phyloP scores from a whole-genome alignment of 352 stramenopile genomes.

The Pythium myriotylum region DNA sequence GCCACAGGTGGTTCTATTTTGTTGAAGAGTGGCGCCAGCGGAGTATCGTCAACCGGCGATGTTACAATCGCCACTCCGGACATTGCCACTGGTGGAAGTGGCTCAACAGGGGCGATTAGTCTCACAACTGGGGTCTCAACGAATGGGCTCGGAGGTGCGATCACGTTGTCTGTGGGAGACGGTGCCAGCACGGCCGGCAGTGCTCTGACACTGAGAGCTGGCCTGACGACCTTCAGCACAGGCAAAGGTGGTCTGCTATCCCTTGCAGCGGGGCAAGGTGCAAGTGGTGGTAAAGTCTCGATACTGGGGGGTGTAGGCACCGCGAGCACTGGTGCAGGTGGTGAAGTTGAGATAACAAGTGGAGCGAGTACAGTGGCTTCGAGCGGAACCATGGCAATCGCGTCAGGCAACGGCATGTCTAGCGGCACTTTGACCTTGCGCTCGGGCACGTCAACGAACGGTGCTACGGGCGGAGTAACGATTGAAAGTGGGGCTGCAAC shows the following conservation, averaged over 20 bases:
- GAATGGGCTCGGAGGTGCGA: slow-evolving; percentile 25
- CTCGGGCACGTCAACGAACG: slow-evolving; percentile 33
- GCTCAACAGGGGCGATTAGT: slow-evolving; percentile 22
- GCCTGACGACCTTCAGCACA: slow-evolving; percentile 32
- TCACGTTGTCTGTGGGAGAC: slow-evolving; percentile 47
- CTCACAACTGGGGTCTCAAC: slow-evolving; percentile 17
- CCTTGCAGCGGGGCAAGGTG: slow-evolving; percentile 40
- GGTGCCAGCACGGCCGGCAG: slow-evolving; percentile 40
- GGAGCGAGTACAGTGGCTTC: slow-evolving; percentile 32
- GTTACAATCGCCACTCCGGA: slow-evolving; percentile 32
- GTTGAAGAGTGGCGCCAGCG: slow-evolving; percentile 24
- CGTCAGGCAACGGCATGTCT: slow-evolving; percentile 18
- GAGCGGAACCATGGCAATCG: slow-evolving; percentile 31
- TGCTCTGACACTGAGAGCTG: slow-evolving; percentile 42
- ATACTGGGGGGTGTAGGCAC: slow-evolving; percentile 42
- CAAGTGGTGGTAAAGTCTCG: slow-evolving; percentile 24
- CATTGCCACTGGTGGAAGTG: slow-evolving; percentile 10
- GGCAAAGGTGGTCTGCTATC: slow-evolving; percentile 42
- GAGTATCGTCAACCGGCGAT: slow-evolving; percentile 28
- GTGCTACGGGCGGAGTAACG: slow-evolving; percentile 18
- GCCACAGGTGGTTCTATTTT: slow-evolving; percentile 16
- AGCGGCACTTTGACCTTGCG: slow-evolving; percentile 31
- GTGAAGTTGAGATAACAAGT: slow-evolving; percentile 45
- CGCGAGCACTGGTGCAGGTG: slow-evolving; percentile 34
- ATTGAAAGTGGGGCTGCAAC: slow-evolving; percentile 25